Evolutionary conservation across 106 monocot species (phyloP).

Genomic region (Triglochin maritima): DNA sequence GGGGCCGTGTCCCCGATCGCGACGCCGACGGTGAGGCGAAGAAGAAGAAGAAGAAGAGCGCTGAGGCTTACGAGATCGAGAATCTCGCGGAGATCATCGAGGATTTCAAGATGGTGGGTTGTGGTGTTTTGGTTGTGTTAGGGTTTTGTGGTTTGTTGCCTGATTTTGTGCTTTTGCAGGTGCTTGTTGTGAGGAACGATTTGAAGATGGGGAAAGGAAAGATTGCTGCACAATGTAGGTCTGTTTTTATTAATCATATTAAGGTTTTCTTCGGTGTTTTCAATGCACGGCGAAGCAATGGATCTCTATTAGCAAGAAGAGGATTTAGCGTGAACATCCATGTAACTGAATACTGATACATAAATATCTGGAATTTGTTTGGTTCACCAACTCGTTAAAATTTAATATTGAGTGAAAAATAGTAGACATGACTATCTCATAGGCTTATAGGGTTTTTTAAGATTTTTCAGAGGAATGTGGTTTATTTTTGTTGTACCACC

Average conservation of each 20-base stretch:
- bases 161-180: slow-evolving; percentile 27
- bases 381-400: too few relatives aligned
- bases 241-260: neutral
- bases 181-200: slow-evolving; percentile 91
- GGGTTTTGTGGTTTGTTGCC: neutral
- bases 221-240: slow-evolving; percentile 99
- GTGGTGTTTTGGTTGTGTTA: neutral
- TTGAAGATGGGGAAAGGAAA: slow-evolving; percentile 99
- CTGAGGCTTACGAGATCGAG: slow-evolving; percentile 53
- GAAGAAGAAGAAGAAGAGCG: slow-evolving; percentile 5
- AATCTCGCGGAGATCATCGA: slow-evolving; percentile 72
- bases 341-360: too few relatives aligned
- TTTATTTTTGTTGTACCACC: too few relatives aligned
- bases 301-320: too few relatives aligned
- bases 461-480: too few relatives aligned
- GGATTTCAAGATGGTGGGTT: slow-evolving; percentile 85
- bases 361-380: too few relatives aligned
- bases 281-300: neutral
- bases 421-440: too few relatives aligned
- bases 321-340: too few relatives aligned
- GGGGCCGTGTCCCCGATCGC: neutral
- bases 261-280: neutral
- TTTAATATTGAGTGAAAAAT: too few relatives aligned
- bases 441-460: too few relatives aligned
- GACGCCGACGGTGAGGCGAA: slow-evolving; percentile 6